Base-by-base conservation (phyloP, 352 stramenopile species). In the Pythium grandisporangium region DNA sequence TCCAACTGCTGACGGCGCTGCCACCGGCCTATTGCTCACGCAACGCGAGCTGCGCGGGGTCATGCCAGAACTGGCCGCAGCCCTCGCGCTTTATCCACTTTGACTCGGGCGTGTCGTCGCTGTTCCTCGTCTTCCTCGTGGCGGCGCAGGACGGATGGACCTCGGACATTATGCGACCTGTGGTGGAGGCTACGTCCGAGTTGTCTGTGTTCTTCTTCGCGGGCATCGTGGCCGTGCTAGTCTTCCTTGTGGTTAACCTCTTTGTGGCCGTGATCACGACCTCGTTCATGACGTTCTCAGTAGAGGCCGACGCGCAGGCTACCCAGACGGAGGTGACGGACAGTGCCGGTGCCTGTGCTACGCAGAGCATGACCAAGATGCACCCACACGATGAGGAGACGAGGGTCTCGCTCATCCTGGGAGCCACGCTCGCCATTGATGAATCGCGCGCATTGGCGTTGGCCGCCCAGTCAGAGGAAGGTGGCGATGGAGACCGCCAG, bases 201-300 rank as follows among this genome's bases (percentile, higher is more conserved):
- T 67, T 66, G 10, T 82, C 68, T 22, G 45, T 73, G 20, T 37
- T 69, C 6, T 90, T 87, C 43, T 90, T 90, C 30, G 55, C 84
- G 14, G 65, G 58, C 8, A 85, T 90, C 37, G 69, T 90, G 24
- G 61, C 60, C 3, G 74, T 70, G 22, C 80, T 90, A 66, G 76
- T 90, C 6, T 87, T 90, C 32, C 64, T 90, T 12, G 76, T 87
- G 30, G 72, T 90, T 24, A 90, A 90, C 27, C 41, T 90, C 6
- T 90, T 90, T 34, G 76, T 90, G 14, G 76, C 76, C 8, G 76
- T 87, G 21, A 90, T 90, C 51, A 90, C 76, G 4, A 90, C 76
- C 3, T 68, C 73, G 12, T 90, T 90, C 43, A 90, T 90, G 73
- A 88, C 80, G 34, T 85, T 84, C 25, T 75, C 70, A 8, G 56